Base-by-base conservation (phyloP, 371 early-diverging fungal genomes). In the Gilbertella persicaria region DNA sequence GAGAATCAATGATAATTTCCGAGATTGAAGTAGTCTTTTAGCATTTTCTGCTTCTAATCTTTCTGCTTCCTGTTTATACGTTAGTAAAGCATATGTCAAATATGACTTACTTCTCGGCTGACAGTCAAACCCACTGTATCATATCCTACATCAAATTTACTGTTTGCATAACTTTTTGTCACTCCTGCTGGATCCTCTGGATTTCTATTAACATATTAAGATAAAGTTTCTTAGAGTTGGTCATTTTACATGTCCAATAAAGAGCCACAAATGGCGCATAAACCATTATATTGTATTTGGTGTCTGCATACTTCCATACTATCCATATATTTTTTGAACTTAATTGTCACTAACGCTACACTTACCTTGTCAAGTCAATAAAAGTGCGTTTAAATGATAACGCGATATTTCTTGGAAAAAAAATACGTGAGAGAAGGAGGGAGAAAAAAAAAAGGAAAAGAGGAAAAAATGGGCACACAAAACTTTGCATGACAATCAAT, bases 1-100 rank as follows among this genome's bases (percentile, higher is more conserved):
- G 21, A 99, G 79, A 36, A 99, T 88, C n/a, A 99, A 71, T 13
- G 95, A 92, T 29, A 99, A 81, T 65, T 90, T 95, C 40, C 82
- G 79, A 36, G 74, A 75, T 14, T 72, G 53, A 49, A 86, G 55
- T 48, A 99, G 72, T 42, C 91, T 67, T 7, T 79, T 57, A 6
- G 87, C 81, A 30, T 81, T 91, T 37, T 87, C 87, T 21, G 78
- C 60, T 43, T 93, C 97, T 23, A 96, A 55, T 10, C 87, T 64
- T 50, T 83, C 77, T 3, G 96, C 96, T 55, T 93, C 94, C 87
- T 93, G 67, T 20, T 25, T 23, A 41, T 16, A 25, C 23, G 5
- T 24, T 30, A 33, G 21, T 26, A 36, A 30, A 23, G 43, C 26
- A 33, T 13, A 42, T 16, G 10, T 41, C 39, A 14, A 26, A 4